Percentiles rank a stretch among this genome's conserved stretches.
These are phyloP conservation scores for Apophysomyces trapeziformis DNA, from an alignment of 371 early-diverging fungal genomes.

Conservation along the genomic window DNA sequence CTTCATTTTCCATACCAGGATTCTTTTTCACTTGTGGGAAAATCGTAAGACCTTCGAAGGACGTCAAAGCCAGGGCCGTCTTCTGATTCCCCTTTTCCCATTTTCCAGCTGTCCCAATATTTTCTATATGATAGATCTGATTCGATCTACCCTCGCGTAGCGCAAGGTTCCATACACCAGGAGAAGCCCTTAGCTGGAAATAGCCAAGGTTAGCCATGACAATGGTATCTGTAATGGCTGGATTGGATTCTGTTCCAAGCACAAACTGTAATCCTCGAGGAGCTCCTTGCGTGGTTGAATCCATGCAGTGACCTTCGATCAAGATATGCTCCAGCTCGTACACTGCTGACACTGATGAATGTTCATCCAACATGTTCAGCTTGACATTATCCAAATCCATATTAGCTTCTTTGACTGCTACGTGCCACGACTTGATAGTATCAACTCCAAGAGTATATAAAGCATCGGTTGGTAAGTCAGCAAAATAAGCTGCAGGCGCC, in stretches of 20 bases:
- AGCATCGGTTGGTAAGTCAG: slow-evolving; percentile 73
- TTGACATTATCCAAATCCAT: slow-evolving; percentile 93
- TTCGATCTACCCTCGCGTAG: slow-evolving; percentile 83
- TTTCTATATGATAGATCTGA: slow-evolving; percentile 76
- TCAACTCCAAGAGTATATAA: slow-evolving; percentile 89
- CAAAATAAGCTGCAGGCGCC: slow-evolving; percentile 69
- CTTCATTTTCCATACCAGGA: slow-evolving; percentile 77
- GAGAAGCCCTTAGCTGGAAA: slow-evolving; percentile 90
- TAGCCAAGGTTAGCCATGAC: slow-evolving; percentile 98
- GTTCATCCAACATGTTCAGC: slow-evolving; percentile 51
- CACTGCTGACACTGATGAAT: slow-evolving; percentile 68
- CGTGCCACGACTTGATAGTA: slow-evolving; percentile 86
- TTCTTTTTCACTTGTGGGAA: slow-evolving; percentile 81
- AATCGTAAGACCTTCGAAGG: slow-evolving; percentile 84
- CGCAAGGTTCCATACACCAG: slow-evolving; percentile 84
- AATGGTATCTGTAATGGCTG: slow-evolving; percentile 80
- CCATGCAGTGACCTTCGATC: slow-evolving; percentile 89
- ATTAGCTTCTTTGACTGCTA: slow-evolving; percentile 76
- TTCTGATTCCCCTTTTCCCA: slow-evolving; percentile 41
- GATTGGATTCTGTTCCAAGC: slow-evolving; percentile 66
- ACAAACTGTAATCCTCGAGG: slow-evolving; percentile 91
- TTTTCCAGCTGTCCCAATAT: slow-evolving; percentile 62
- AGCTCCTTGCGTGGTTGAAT: slow-evolving; percentile 63
- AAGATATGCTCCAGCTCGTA: slow-evolving; percentile 85
- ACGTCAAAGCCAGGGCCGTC: slow-evolving; percentile 59